phyloP scores from a whole-genome alignment of 2,329 filamentous ascomycete species.

The Cryoendolithus antarcticus region DNA sequence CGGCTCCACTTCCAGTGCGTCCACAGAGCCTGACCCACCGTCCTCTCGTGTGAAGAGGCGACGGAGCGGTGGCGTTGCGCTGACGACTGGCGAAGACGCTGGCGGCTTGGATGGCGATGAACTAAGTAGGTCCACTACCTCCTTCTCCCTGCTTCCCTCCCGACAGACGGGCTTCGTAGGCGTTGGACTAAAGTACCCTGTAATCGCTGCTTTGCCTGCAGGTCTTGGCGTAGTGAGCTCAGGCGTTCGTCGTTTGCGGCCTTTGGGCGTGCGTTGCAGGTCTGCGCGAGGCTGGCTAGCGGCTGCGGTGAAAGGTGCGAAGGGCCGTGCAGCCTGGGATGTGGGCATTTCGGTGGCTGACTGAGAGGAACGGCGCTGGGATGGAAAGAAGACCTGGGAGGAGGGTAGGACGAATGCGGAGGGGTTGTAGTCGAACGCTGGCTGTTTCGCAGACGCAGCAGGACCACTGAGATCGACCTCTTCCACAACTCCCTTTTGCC shows the following conservation, averaged over 20 bases:
- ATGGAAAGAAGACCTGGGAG: not conserved
- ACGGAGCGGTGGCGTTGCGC: constrained; percentile 8
- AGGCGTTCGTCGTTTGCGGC: constrained; percentile 17
- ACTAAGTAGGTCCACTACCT: constrained; percentile 17
- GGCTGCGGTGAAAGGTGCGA: constrained; percentile 2
- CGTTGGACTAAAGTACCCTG: constrained; percentile 16
- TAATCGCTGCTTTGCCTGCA: constrained; percentile 14
- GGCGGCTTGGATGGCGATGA: constrained; percentile 8
- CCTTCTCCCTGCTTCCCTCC: not conserved
- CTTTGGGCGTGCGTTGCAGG: constrained; percentile 12
- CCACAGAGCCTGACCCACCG: no score
- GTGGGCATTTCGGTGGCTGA: not conserved
- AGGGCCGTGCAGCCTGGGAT: not conserved
- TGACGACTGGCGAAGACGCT: not conserved
- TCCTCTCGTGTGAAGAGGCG: not conserved
- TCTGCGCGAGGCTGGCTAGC: constrained; percentile 2
- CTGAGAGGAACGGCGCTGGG: not conserved
- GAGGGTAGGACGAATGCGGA: not conserved
- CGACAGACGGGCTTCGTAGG: constrained; percentile 10
- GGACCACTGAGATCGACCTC: no score
- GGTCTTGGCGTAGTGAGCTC: constrained; percentile 14
- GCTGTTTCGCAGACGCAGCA: no score
- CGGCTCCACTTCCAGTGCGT: no score
- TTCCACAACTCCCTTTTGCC: not conserved
- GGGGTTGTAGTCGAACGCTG: not conserved